phyloP scores from a whole-genome alignment of 73 alveolate species.

The Paramecium sexaurelia region DNA sequence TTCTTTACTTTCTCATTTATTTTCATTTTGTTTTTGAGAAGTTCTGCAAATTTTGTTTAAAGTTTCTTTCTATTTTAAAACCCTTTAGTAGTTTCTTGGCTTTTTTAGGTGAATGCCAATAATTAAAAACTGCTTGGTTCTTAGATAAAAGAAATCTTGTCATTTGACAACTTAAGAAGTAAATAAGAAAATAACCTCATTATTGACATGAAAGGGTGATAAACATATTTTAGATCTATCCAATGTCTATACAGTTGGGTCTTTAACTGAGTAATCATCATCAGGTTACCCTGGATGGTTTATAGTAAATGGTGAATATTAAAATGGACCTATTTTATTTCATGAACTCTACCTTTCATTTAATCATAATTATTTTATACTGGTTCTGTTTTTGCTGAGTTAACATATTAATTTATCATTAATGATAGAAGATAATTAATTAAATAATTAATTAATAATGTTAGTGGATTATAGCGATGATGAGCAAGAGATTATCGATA shows the following conservation, averaged over 20 bases:
- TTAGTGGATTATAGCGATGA: slow-evolving; percentile 69
- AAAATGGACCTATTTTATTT: slow-evolving; percentile 37
- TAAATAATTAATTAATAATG: slow-evolving; percentile 24
- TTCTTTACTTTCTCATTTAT: background rate
- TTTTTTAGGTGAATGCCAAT: slow-evolving; percentile 2
- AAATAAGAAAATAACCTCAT: background rate
- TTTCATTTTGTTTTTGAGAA: background rate
- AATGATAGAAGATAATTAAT: background rate
- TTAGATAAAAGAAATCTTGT: background rate
- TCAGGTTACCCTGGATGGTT: slow-evolving; percentile 44
- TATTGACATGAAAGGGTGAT: background rate
- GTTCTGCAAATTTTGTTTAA: background rate
- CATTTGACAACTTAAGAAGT: background rate
- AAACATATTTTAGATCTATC: slow-evolving; percentile 29
- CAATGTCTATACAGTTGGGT: slow-evolving; percentile 39
- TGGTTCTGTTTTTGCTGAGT: slow-evolving; percentile 10
- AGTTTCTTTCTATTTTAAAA: background rate
- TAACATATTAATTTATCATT: background rate
- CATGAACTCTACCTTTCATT: background rate
- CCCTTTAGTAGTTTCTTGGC: background rate
- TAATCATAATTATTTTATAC: background rate
- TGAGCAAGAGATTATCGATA: background rate
- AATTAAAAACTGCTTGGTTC: background rate
- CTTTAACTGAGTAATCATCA: slow-evolving; percentile 33
- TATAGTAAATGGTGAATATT: background rate